phyloP scores from a whole-genome alignment of 805 yeast species.

The Priceomyces castillae region DNA sequence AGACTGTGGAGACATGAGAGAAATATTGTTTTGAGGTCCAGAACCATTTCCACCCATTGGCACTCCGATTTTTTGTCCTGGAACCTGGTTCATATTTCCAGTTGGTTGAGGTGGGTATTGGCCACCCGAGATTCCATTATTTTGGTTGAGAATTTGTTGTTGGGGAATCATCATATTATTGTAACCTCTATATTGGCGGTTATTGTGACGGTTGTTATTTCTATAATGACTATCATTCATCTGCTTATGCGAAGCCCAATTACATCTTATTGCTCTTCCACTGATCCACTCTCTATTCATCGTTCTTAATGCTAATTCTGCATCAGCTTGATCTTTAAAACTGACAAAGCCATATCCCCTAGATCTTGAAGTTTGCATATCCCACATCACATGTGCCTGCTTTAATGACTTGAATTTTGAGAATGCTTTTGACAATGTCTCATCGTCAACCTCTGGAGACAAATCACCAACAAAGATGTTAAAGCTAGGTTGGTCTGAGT shows the following conservation, averaged over 20 bases:
- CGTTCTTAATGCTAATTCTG: slow-evolving; percentile 65
- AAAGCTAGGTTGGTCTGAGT: slow-evolving; percentile 48
- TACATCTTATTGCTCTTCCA: slow-evolving; percentile 76
- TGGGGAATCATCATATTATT: slow-evolving; percentile 13
- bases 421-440: slow-evolving; percentile 57
- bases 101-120: slow-evolving; percentile 8
- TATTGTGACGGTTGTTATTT: slow-evolving; percentile 13
- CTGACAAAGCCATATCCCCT: slow-evolving; percentile 91
- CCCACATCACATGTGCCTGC: slow-evolving; percentile 97
- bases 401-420: slow-evolving; percentile 54
- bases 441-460: slow-evolving; percentile 80
- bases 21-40: slow-evolving; percentile 14
- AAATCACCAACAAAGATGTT: slow-evolving; percentile 87
- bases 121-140: slow-evolving; percentile 8
- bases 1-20: slow-evolving; percentile 49
- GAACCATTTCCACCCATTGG: slow-evolving; percentile 3
- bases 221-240: slow-evolving; percentile 14
- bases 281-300: slow-evolving; percentile 74
- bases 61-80: slow-evolving; percentile 1
- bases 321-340: slow-evolving; percentile 63
- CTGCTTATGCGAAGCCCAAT: slow-evolving; percentile 83
- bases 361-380: slow-evolving; percentile 89
- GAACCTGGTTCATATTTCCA: slow-evolving; percentile 3
- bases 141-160: slow-evolving; percentile 10
- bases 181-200: slow-evolving; percentile 16